A percentile compares a stretch with the other conserved stretches of the same genome.
Conservation (phyloP, 257 asterid species). For the Mentha longifolia region DNA sequence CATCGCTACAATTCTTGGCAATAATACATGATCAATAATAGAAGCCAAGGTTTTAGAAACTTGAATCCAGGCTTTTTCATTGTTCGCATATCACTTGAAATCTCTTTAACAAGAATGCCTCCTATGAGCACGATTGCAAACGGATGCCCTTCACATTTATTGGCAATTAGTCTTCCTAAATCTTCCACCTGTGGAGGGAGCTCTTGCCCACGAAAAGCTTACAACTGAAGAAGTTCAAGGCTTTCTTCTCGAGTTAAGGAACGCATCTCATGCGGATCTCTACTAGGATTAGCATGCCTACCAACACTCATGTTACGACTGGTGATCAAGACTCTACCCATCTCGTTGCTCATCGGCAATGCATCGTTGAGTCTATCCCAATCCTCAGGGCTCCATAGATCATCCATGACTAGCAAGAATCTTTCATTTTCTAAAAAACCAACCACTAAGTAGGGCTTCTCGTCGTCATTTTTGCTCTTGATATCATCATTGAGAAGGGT, state of each 20-base stretch:
- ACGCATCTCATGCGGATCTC: conserved; percentile 27
- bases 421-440: neutral
- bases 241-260: conserved; percentile 27
- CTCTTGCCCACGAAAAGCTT: conserved; percentile 21
- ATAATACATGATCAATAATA: too few species aligned
- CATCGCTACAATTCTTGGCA: too few species aligned
- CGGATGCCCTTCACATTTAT: conserved; percentile 38
- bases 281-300: neutral
- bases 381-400: conserved; percentile 30
- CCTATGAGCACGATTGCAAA: too few species aligned
- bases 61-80: neutral
- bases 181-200: conserved; percentile 24
- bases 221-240: conserved; percentile 30
- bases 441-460: neutral
- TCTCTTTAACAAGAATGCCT: too few species aligned
- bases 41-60: neutral
- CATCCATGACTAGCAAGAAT: conserved; percentile 42
- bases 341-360: conserved; percentile 23
- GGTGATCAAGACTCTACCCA: conserved; percentile 28
- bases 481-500: neutral
- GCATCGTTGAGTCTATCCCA: conserved; percentile 35
- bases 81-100: too few species aligned
- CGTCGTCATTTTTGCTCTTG: neutral
- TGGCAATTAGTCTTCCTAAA: conserved; percentile 14
- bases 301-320: conserved; percentile 37